Percentiles rank a stretch among this genome's conserved stretches.
phyloP scores from a whole-genome alignment of 768 basidiomycete genomes.

The Myochromella boudieri region DNA sequence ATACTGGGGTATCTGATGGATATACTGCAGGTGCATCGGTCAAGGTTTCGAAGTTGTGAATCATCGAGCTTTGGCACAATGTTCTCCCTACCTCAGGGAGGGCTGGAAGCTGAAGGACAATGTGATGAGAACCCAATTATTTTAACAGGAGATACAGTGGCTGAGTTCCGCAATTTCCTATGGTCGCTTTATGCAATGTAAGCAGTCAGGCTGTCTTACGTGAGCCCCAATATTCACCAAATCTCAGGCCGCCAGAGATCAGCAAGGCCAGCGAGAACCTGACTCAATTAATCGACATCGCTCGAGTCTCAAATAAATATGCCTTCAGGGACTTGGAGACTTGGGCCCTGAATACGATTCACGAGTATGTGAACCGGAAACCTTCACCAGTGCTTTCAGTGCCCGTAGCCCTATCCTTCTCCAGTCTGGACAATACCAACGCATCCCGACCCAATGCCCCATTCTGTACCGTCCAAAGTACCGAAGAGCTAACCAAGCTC shows the following conservation, averaged over 20 bases:
- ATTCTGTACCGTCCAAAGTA: slow-evolving; percentile 28
- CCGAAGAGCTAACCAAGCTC: slow-evolving; percentile 55
- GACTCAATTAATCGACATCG: slow-evolving; percentile 57
- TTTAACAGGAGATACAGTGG: slow-evolving; percentile 58
- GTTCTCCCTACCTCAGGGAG: slow-evolving; percentile 67
- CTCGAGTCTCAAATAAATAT: slow-evolving; percentile 70
- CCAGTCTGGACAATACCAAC: slow-evolving; percentile 16
- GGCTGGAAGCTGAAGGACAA: slow-evolving; percentile 49
- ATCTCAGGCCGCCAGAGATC: slow-evolving; percentile 63
- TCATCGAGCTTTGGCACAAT: slow-evolving; percentile 63
- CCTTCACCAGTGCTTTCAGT: slow-evolving; percentile 49
- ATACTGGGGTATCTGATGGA: background rate
- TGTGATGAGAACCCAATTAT: slow-evolving; percentile 67
- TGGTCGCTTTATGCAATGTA: slow-evolving; percentile 79
- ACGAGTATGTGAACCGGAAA: slow-evolving; percentile 62
- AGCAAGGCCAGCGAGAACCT: slow-evolving; percentile 50
- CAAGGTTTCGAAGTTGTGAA: slow-evolving; percentile 61
- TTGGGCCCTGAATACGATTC: slow-evolving; percentile 75
- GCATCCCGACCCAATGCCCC: slow-evolving; percentile 10
- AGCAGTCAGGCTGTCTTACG: slow-evolving; percentile 22
- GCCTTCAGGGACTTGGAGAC: slow-evolving; percentile 72
- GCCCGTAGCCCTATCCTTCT: slow-evolving; percentile 33
- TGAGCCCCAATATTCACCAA: background rate
- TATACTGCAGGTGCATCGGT: slow-evolving; percentile 51
- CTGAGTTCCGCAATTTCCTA: slow-evolving; percentile 72